These are phyloP conservation scores for Pittosporum tobira DNA, from an alignment of 129 eudicot genomes.

Conservation along the genomic window DNA sequence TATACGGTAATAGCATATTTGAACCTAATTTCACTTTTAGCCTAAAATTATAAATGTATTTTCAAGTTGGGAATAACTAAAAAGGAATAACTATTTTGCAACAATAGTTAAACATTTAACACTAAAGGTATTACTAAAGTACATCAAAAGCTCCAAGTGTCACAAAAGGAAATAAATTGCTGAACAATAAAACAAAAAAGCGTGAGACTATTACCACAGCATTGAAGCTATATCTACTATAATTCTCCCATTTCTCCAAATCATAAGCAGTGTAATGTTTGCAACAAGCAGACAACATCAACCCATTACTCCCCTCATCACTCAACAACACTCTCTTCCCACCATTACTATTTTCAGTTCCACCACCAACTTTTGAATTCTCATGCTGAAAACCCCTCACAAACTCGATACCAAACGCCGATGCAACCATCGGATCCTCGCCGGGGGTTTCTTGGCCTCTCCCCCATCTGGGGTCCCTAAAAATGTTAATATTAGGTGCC, in stretches of 20 bases:
- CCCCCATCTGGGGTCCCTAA: slow-evolving; percentile 98
- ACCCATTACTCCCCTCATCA: slow-evolving; percentile 25
- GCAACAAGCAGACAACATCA: slow-evolving; percentile 97
- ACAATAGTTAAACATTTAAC: not conserved
- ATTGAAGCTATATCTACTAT: slow-evolving; percentile 70
- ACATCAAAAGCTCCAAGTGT: not conserved
- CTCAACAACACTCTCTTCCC: slow-evolving; percentile 33
- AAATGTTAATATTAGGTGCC: slow-evolving; percentile 84
- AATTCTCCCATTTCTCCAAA: slow-evolving; percentile 70
- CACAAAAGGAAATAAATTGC: not conserved
- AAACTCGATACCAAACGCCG: slow-evolving; percentile 51
- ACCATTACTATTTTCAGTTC: slow-evolving; percentile 1
- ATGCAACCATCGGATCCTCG: slow-evolving; percentile 75
- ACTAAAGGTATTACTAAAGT: no score
- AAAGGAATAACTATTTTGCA: no score
- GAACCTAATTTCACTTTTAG: no score
- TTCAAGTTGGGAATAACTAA: no score
- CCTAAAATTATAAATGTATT: no score
- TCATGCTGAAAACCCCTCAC: slow-evolving; percentile 69
- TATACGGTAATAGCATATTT: no score
- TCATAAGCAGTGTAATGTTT: slow-evolving; percentile 95
- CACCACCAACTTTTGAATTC: slow-evolving; percentile 5
- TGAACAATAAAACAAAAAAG: not conserved
- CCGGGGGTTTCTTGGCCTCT: slow-evolving; percentile 97
- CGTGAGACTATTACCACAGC: slow-evolving; percentile 49